Base-by-base conservation (phyloP, 768 basidiomycete genomes). In the Zangia roseola region DNA sequence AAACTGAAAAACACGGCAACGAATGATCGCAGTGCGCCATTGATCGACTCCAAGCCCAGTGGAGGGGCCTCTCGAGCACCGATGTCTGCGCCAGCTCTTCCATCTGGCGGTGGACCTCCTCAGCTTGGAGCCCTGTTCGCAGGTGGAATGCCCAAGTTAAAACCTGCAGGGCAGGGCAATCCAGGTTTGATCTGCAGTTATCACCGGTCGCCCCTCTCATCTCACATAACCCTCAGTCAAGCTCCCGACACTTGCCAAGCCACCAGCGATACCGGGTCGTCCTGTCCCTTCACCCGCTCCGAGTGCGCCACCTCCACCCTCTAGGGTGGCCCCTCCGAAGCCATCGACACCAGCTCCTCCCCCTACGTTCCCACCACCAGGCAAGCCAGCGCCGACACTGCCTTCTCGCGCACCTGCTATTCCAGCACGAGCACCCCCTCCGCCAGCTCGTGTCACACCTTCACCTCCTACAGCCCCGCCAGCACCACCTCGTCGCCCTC, bases 101-200 rank as follows among this genome's bases (percentile, higher is more conserved):
- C 57, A 8, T 54, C 63, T 24, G 72, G 67, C 7, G 71, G 63
- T n/a, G 83, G 76, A 7, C 83, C 91, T 23, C 89, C 91, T 21
- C 91, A 94, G 65, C 72, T 94, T 5, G 93, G 83, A 26, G 85
- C 82, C 2, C 69, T 97, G 10, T 94, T 97, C 61, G 91, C 93
- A 38, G 92, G 91, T 14, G 93, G 94, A 1, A 83, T 95, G 74
- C 94, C 94, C 5, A 94, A 89, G 63, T 64, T 95, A 61, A 94
- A 87, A 73, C 82, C 91, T 38, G 78, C 87, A n/a, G 88, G 83
- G 12, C 78, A 81, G 49, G 75, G 62, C 45, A 76, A 72, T 65
- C 67, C 75, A 47, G 80, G 87, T 86, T 61, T 50, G 75, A 46
- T 37, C 37, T 51, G 53, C 45, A 45, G 36, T 33, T 37, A 46